A percentile compares a stretch with the other conserved stretches of the same genome.
phyloP scores from a whole-genome alignment of 2,329 filamentous ascomycete species.

The Fusarium euwallaceae region DNA sequence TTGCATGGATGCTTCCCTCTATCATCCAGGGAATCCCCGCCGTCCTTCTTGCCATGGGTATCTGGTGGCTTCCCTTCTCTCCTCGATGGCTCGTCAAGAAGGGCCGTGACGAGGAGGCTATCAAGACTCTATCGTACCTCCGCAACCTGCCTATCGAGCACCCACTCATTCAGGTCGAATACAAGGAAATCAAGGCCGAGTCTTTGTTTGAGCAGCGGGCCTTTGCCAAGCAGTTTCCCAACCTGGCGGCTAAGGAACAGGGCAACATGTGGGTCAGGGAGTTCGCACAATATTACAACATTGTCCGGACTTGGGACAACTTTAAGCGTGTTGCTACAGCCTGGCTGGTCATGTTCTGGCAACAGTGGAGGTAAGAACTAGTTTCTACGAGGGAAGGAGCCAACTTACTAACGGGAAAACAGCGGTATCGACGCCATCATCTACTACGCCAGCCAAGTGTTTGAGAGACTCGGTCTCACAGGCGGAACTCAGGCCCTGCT shows the following conservation, averaged over 20 bases:
- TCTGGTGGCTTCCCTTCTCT: constrained; percentile 84
- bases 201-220: constrained; percentile 81
- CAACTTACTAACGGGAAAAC: neutral
- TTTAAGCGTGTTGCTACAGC: constrained; percentile 75
- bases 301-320: constrained; percentile 56
- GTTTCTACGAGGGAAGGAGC: neutral
- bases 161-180: constrained; percentile 79
- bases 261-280: constrained; percentile 59
- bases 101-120: constrained; percentile 75
- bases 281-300: constrained; percentile 62
- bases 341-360: constrained; percentile 72
- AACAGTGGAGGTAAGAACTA: constrained; percentile 54
- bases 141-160: constrained; percentile 72
- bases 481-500: constrained; percentile 72
- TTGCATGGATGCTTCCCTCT: constrained; percentile 60
- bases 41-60: constrained; percentile 73
- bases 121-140: constrained; percentile 67
- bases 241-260: constrained; percentile 54
- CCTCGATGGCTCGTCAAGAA: constrained; percentile 83
- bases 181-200: constrained; percentile 86
- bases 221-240: constrained; percentile 69
- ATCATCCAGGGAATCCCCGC: constrained; percentile 60
- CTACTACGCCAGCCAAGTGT: constrained; percentile 68
- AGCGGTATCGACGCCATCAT: constrained; percentile 52
- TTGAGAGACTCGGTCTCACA: constrained; percentile 72